phyloP scores from a whole-genome alignment of 2,329 filamentous ascomycete genomes.

The Myriangium duriaei region DNA sequence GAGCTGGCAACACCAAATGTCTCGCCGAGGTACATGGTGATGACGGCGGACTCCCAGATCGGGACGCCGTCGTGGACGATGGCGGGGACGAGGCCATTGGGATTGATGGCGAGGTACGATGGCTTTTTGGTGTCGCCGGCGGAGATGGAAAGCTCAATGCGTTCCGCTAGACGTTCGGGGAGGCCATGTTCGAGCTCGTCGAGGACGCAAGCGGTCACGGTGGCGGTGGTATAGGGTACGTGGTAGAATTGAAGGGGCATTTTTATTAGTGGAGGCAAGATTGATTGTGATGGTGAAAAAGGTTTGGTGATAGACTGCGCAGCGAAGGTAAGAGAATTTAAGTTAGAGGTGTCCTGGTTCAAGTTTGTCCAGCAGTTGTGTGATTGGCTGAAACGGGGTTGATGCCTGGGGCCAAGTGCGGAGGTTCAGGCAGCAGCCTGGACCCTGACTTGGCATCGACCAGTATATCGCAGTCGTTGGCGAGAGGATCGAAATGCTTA shows the following conservation, averaged over 20 bases:
- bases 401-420: no score
- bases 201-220: not conserved
- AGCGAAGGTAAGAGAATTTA: no score
- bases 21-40: not conserved
- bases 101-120: constrained; percentile 20
- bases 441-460: no score
- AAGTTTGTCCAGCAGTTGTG: no score
- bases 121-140: constrained; percentile 20
- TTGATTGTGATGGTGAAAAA: no score
- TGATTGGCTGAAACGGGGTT: no score
- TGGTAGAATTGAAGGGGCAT: not conserved
- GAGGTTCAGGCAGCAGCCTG: no score
- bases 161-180: not conserved
- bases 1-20: not conserved
- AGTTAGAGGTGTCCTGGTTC: no score
- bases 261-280: not conserved
- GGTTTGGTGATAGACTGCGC: no score
- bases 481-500: no score
- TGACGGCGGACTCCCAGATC: constrained; percentile 2
- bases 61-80: constrained; percentile 21
- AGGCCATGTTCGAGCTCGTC: not conserved
- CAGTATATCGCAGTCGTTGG: no score
- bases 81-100: constrained; percentile 25
- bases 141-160: not conserved
- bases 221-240: not conserved